Evolutionary conservation across 2,329 filamentous ascomycete genomes (phyloP).

Genomic region (Thermoascus crustaceus): DNA sequence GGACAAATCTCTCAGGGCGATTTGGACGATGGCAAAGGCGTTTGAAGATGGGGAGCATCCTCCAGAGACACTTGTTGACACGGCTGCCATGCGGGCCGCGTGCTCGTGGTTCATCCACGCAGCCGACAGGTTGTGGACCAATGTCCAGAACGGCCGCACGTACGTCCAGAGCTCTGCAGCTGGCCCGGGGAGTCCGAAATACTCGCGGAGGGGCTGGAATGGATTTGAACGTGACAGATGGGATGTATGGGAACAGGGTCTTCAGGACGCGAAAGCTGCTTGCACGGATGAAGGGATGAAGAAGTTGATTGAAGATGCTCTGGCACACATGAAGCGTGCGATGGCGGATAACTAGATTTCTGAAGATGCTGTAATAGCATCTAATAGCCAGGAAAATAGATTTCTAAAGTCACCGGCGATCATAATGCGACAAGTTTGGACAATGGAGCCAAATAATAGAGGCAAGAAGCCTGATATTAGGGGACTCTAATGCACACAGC

Average conservation of each 20-base stretch:
- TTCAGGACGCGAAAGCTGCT: conserved; percentile 4
- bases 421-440: no score
- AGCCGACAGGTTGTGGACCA: conserved; percentile 8
- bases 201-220: conserved; percentile 5
- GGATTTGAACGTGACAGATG: conserved; percentile 5
- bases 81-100: conserved; percentile 9
- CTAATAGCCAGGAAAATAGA: no score
- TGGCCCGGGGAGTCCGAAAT: conserved; percentile 4
- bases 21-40: conserved; percentile 7
- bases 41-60: conserved; percentile 9
- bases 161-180: conserved; percentile 5
- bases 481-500: no score
- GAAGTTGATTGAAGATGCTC: conserved; percentile 8
- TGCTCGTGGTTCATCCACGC: conserved; percentile 12
- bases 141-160: conserved; percentile 7
- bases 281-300: conserved; percentile 4
- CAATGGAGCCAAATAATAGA: no score
- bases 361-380: no score
- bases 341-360: conserved; percentile 1
- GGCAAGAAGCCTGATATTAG: no score
- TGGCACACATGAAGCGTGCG: conserved; percentile 4
- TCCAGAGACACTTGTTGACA: conserved; percentile 6
- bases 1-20: conserved; percentile 9
- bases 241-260: conserved; percentile 4
- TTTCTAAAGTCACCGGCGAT: no score